phyloP scores from a whole-genome alignment of 805 yeast species.

The Brettanomyces sp. region DNA sequence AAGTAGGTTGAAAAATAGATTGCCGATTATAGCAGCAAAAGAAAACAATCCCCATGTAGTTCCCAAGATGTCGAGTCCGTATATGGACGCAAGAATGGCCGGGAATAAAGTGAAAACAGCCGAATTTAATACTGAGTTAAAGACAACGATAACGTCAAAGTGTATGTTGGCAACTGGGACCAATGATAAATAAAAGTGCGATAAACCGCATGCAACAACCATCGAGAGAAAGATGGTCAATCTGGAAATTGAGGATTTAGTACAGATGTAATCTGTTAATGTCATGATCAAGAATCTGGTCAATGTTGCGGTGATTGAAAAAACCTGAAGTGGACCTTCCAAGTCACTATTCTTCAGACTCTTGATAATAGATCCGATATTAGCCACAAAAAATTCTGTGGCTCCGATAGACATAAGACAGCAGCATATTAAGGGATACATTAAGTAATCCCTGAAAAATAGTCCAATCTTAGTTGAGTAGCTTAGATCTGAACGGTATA shows the following conservation, averaged over 20 bases:
- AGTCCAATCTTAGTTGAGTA: slow-evolving; percentile 9
- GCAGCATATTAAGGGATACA: slow-evolving; percentile 56
- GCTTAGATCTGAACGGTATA: neutral
- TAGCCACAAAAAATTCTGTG: slow-evolving; percentile 76
- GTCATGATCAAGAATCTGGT: slow-evolving; percentile 63
- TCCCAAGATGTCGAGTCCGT: slow-evolving; percentile 86
- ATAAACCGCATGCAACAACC: slow-evolving; percentile 19
- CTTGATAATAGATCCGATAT: slow-evolving; percentile 47
- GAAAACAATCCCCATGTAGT: slow-evolving; percentile 89
- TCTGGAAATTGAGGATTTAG: slow-evolving; percentile 17
- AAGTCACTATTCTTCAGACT: slow-evolving; percentile 11
- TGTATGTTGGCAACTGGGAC: slow-evolving; percentile 14
- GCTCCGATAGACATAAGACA: slow-evolving; percentile 72
- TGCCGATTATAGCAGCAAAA: slow-evolving; percentile 53
- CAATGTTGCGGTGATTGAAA: slow-evolving; percentile 58
- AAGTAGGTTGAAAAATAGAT: slow-evolving; percentile 41
- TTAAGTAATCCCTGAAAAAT: slow-evolving; percentile 42
- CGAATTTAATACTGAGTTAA: slow-evolving; percentile 42
- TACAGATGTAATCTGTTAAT: slow-evolving; percentile 50
- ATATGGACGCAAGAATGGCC: slow-evolving; percentile 68
- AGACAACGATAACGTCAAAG: slow-evolving; percentile 13
- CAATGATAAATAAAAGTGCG: slow-evolving; percentile 23
- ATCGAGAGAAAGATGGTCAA: slow-evolving; percentile 17
- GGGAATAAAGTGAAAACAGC: slow-evolving; percentile 82
- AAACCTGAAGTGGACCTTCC: slow-evolving; percentile 16